These are phyloP conservation scores for Didymella exigua DNA, from an alignment of 2,329 filamentous ascomycete species.

Conservation along the genomic window DNA sequence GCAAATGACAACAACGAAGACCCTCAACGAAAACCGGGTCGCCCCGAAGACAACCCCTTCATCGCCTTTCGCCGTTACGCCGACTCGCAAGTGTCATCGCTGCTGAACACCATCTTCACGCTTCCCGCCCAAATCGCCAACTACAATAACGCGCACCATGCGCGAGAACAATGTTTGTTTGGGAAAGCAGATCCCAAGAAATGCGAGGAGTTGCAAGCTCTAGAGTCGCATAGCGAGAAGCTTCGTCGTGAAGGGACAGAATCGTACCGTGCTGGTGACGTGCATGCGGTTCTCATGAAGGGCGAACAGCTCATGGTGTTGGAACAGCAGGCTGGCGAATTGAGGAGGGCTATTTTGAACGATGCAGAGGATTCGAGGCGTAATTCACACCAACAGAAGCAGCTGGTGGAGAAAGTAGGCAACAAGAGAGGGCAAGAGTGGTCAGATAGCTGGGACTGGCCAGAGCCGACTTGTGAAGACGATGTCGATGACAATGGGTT, in stretches of 20 bases:
- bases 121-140: conserved; percentile 41
- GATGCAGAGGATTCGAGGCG: conserved; percentile 3
- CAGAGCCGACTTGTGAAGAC: conserved; percentile 35
- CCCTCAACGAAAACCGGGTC: conserved; percentile 20
- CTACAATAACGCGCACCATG: conserved; percentile 38
- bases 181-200: conserved; percentile 35
- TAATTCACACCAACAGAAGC: conserved; percentile 13
- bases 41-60: conserved; percentile 58
- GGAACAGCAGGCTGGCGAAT: conserved; percentile 32
- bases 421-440: conserved; percentile 43
- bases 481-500: conserved; percentile 12
- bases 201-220: conserved; percentile 33
- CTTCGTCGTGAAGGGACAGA: conserved; percentile 35
- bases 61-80: conserved; percentile 66
- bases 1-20: conserved; percentile 31
- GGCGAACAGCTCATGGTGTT: conserved; percentile 42
- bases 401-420: conserved; percentile 36
- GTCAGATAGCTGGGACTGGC: conserved; percentile 46
- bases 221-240: conserved; percentile 29
- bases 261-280: conserved; percentile 34
- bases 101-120: conserved; percentile 60
- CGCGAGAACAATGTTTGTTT: conserved; percentile 42
- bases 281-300: conserved; percentile 34
- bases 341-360: conserved; percentile 33
- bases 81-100: conserved; percentile 61